Conservation (phyloP, 2,329 filamentous ascomycete species). For the Colletotrichum tanaceti region DNA sequence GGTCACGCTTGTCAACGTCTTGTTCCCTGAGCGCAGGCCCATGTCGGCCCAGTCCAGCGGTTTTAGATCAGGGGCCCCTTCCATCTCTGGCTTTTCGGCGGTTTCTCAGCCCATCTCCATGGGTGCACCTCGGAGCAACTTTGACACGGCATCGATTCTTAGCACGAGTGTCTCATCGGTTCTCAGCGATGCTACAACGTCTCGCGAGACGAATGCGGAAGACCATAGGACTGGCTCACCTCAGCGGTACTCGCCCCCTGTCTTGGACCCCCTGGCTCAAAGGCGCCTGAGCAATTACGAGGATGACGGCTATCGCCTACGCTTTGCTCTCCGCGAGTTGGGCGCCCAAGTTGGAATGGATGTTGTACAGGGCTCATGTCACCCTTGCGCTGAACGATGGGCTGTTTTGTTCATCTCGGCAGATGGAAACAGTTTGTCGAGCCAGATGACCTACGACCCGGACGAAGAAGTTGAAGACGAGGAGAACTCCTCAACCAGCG, state of each 20-base stretch:
- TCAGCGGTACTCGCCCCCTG: constrained; percentile 65
- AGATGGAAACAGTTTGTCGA: constrained; percentile 76
- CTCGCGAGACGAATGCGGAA: constrained; percentile 72
- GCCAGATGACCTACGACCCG: constrained; percentile 78
- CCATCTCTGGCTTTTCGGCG: constrained; percentile 73
- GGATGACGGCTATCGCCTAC: constrained; percentile 73
- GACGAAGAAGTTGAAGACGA: constrained; percentile 74
- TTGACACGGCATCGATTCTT: constrained; percentile 76
- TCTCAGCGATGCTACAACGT: constrained; percentile 76
- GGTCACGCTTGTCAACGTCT: constrained; percentile 81
- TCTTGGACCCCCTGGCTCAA: constrained; percentile 58
- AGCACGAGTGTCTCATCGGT: constrained; percentile 80
- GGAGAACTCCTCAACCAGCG: constrained; percentile 69
- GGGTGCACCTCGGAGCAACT: constrained; percentile 64
- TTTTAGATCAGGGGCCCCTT: constrained; percentile 75
- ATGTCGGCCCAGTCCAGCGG: constrained; percentile 71
- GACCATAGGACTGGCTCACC: constrained; percentile 62
- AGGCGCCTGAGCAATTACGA: constrained; percentile 65
- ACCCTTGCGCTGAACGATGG: constrained; percentile 87
- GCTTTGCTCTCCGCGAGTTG: constrained; percentile 78
- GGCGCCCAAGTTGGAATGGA: constrained; percentile 72
- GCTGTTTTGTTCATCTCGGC: constrained; percentile 81
- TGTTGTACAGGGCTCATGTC: constrained; percentile 73
- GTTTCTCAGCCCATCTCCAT: constrained; percentile 77
- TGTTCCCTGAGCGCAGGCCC: constrained; percentile 81